Conservation (phyloP, 805 yeast genomes). For the Candida xyloterini region DNA sequence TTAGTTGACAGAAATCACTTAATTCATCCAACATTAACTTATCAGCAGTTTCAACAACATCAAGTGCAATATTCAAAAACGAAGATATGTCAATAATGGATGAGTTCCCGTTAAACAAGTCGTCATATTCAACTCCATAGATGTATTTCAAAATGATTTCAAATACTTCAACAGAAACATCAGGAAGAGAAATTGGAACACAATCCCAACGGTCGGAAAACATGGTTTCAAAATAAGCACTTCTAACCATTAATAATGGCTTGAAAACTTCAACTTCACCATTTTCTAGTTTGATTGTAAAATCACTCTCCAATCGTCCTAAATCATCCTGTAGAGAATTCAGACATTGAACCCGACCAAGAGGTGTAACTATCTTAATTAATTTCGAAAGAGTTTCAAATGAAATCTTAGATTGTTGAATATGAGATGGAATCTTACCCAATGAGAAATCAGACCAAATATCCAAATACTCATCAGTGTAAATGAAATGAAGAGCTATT, state of each 20-base stretch:
- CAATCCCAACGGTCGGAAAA: constrained; percentile 55
- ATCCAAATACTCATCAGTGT: constrained; percentile 44
- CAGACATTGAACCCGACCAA: constrained; percentile 27
- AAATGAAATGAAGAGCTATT: constrained; percentile 46
- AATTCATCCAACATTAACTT: constrained; percentile 58
- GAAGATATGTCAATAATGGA: constrained; percentile 30
- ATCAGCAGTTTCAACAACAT: constrained; percentile 59
- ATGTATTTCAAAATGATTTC: constrained; percentile 49
- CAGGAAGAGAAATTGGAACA: constrained; percentile 33
- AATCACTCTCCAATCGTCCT: constrained; percentile 16
- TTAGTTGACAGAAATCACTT: constrained; percentile 58
- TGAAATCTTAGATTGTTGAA: constrained; percentile 30
- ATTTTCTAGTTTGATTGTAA: constrained; percentile 44
- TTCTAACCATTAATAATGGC: constrained; percentile 51
- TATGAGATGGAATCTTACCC: constrained; percentile 30
- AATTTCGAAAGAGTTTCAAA: constrained; percentile 28
- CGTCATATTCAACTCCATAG: constrained; percentile 49
- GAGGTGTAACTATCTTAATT: constrained; percentile 26
- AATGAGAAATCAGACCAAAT: constrained; percentile 44
- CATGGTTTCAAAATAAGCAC: constrained; percentile 60
- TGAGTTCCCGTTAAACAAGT: constrained; percentile 36
- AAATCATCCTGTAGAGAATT: constrained; percentile 20
- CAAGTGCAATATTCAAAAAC: constrained; percentile 54
- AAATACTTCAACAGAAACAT: constrained; percentile 43
- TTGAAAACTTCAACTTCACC: constrained; percentile 48